Evolutionary conservation across 2,329 filamentous ascomycete species (phyloP).

Genomic region (Pseudocercospora cruenta): DNA sequence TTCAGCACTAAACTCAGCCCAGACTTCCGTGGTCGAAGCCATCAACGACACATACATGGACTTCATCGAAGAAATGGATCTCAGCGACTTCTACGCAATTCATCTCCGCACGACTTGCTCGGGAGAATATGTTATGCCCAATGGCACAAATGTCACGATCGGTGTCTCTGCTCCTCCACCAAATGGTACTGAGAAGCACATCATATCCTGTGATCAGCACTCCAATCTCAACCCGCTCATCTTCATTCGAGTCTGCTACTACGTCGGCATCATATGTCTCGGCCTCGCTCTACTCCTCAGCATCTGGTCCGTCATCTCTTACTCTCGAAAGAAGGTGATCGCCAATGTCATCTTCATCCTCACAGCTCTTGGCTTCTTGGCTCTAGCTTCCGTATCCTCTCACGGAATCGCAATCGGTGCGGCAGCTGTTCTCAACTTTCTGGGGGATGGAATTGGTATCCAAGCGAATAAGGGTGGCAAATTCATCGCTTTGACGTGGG

Average conservation of each 20-base stretch:
- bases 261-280: slow-evolving; percentile 57
- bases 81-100: slow-evolving; percentile 64
- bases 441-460: slow-evolving; percentile 55
- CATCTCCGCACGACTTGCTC: slow-evolving; percentile 64
- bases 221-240: slow-evolving; percentile 58
- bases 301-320: slow-evolving; percentile 47
- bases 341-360: slow-evolving; percentile 55
- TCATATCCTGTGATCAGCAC: slow-evolving; percentile 58
- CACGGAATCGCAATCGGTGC: slow-evolving; percentile 64
- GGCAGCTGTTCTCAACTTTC: slow-evolving; percentile 56
- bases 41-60: slow-evolving; percentile 43
- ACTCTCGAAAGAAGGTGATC: slow-evolving; percentile 44
- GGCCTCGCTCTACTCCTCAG: slow-evolving; percentile 54
- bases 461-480: slow-evolving; percentile 55
- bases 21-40: slow-evolving; percentile 47
- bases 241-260: slow-evolving; percentile 63
- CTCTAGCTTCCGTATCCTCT: slow-evolving; percentile 75
- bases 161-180: slow-evolving; percentile 23
- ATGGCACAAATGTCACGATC: slow-evolving; percentile 49
- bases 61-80: slow-evolving; percentile 53
- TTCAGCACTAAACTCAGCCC: slow-evolving; percentile 36
- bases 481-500: slow-evolving; percentile 65
- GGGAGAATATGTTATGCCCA: slow-evolving; percentile 47
- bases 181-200: slow-evolving; percentile 51
- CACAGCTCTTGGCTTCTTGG: slow-evolving; percentile 61